Conservation (phyloP, 2,329 filamentous ascomycete genomes). For the Tolypocladium pustulatum region DNA sequence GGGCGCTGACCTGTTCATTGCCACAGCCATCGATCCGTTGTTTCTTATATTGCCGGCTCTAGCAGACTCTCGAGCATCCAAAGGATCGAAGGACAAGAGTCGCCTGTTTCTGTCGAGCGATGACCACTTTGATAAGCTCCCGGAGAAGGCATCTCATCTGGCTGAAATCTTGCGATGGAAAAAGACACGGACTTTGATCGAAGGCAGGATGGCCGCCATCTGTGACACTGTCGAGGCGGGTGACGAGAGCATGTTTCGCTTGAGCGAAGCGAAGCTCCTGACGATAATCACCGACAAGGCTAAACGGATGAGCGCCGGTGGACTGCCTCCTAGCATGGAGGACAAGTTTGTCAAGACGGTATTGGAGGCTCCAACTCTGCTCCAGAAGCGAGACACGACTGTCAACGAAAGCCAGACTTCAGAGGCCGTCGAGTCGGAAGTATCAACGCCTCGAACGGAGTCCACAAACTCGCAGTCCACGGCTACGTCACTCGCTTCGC, state of each 20-base stretch:
- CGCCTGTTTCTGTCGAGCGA: constrained; percentile 59
- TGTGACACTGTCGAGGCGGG: constrained; percentile 79
- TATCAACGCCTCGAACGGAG: constrained; percentile 12
- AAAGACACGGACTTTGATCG: constrained; percentile 40
- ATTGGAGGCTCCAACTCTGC: constrained; percentile 66
- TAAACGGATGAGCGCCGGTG: constrained; percentile 48
- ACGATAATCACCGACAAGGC: constrained; percentile 61
- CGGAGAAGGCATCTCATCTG: constrained; percentile 45
- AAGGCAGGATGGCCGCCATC: constrained; percentile 55
- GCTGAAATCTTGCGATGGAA: constrained; percentile 41
- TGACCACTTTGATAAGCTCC: constrained; percentile 59
- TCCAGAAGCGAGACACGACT: constrained; percentile 48
- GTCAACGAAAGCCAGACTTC: constrained; percentile 5
- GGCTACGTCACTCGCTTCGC: constrained; percentile 23
- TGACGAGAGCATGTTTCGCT: constrained; percentile 74
- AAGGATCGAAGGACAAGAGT: constrained; percentile 37
- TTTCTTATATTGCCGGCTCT: constrained; percentile 76
- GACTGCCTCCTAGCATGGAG: constrained; percentile 72
- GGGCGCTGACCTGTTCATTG: constrained; percentile 66
- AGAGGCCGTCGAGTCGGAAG: constrained; percentile 9
- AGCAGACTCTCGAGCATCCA: constrained; percentile 28
- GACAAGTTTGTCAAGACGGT: constrained; percentile 69
- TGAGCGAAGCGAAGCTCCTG: constrained; percentile 63
- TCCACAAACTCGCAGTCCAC: constrained; percentile 29
- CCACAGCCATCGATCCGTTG: constrained; percentile 73